A percentile compares a stretch with the other conserved stretches of the same genome.
Evolutionary conservation across 805 yeast genomes (phyloP).

Genomic region (Barnettozyma wickerhamii): DNA sequence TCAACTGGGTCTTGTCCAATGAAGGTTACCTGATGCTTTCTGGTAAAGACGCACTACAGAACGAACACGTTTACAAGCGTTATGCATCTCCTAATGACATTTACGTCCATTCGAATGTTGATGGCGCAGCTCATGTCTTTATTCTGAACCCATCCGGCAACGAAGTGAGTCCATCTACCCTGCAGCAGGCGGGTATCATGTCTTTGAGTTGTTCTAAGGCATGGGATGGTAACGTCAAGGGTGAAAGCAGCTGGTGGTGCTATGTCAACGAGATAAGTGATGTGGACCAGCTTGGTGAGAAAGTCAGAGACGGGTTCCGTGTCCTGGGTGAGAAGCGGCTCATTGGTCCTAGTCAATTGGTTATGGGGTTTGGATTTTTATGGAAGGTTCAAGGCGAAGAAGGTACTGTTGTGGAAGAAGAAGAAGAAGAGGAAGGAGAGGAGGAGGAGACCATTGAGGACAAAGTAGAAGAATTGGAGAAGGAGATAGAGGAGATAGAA

Average conservation of each 20-base stretch:
- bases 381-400: constrained; percentile 66
- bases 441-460: constrained; percentile 4
- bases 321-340: constrained; percentile 49
- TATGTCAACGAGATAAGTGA: constrained; percentile 65
- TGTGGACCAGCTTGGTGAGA: constrained; percentile 55
- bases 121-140: constrained; percentile 71
- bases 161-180: constrained; percentile 79
- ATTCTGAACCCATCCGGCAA: constrained; percentile 67
- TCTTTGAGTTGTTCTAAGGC: constrained; percentile 80
- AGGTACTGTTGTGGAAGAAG: constrained; percentile 34
- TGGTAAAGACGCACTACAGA: constrained; percentile 78
- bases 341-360: constrained; percentile 77
- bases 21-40: constrained; percentile 85
- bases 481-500: constrained; percentile 5
- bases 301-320: constrained; percentile 62
- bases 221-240: constrained; percentile 70
- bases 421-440: constrained; percentile 10
- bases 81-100: constrained; percentile 72
- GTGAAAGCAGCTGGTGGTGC: constrained; percentile 82
- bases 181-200: constrained; percentile 85
- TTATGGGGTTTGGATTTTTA: constrained; percentile 83
- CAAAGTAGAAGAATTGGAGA: constrained; percentile 2
- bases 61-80: constrained; percentile 74
- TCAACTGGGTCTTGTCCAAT: constrained; percentile 87
- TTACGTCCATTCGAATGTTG: constrained; percentile 69